Percentiles rank a stretch among this genome's conserved stretches.
These are phyloP conservation scores for Erigeron philadelphicus DNA, from an alignment of 140 eudicot species.

Conservation along the genomic window DNA sequence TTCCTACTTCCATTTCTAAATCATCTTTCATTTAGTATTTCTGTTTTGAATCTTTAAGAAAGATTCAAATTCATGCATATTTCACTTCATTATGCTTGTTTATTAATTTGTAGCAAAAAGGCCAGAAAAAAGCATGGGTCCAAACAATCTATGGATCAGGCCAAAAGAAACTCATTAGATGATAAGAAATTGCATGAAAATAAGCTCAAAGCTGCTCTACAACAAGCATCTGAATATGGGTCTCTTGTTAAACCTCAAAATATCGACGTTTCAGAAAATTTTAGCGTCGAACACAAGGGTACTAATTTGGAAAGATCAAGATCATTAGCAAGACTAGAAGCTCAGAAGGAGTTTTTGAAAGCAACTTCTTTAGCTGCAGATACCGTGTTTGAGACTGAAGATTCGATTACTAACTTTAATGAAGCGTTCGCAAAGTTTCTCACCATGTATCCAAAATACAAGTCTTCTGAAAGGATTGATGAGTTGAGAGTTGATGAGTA, in stretches of 20 bases:
- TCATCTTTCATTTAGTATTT: conserved; percentile 13
- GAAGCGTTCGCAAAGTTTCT: conserved; percentile 71
- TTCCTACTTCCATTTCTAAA: conserved; percentile 19
- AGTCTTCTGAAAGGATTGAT: conserved; percentile 73
- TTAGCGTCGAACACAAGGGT: conserved; percentile 42
- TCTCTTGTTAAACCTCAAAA: conserved; percentile 58
- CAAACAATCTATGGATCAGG: conserved; percentile 19
- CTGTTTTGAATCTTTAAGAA: conserved; percentile 15
- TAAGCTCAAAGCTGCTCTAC: conserved; percentile 47
- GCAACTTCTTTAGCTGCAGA: conserved; percentile 95
- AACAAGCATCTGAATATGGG: conserved; percentile 70
- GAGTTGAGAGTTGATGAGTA: conserved; percentile 71
- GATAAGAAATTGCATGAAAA: conserved; percentile 33
- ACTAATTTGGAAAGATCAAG: conserved; percentile 67
- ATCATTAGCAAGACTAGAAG: conserved; percentile 76
- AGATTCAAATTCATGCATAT: conserved; percentile 39
- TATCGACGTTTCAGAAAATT: conserved; percentile 43
- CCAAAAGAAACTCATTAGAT: conserved; percentile 34
- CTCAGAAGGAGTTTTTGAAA: conserved; percentile 77
- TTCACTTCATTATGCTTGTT: conserved; percentile 39
- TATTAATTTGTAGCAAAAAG: conserved; percentile 35
- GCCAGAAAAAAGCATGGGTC: conserved; percentile 29
- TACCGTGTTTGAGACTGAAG: conserved; percentile 53
- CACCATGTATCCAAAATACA: conserved; percentile 83
- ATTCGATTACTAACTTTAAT: conserved; percentile 47